A percentile compares a stretch with the other conserved stretches of the same genome.
Conservation (phyloP, 352 stramenopile species). For the Pythium aquatile region DNA sequence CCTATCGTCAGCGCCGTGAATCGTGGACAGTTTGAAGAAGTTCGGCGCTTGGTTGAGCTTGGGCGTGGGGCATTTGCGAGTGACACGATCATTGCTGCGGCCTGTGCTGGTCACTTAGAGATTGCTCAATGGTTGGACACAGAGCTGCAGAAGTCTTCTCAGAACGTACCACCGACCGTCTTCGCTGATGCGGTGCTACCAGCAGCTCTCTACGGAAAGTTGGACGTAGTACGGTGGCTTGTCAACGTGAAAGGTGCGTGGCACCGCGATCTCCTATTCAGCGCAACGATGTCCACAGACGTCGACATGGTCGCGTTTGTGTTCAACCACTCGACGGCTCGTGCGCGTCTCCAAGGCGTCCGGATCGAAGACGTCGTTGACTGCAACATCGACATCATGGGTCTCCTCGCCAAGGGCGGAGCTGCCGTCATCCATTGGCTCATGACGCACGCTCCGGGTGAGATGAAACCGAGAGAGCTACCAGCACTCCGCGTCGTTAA, state of each 20-base stretch:
- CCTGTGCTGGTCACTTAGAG: neutral
- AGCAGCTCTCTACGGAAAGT: too few species aligned
- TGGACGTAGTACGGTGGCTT: conserved; percentile 13
- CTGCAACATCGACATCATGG: neutral
- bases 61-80: too few species aligned
- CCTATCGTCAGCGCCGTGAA: conserved; percentile 2
- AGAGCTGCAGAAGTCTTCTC: too few species aligned
- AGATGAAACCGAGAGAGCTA: neutral
- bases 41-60: neutral
- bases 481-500: neutral
- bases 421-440: conserved; percentile 12
- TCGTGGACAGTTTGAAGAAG: conserved; percentile 1
- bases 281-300: conserved; percentile 4
- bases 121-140: too few species aligned
- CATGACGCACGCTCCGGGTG: neutral
- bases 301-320: conserved; percentile 9
- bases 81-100: neutral
- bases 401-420: conserved; percentile 3
- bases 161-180: too few species aligned
- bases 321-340: neutral
- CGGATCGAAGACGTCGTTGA: neutral
- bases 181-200: too few species aligned
- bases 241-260: conserved; percentile 2
- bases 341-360: neutral
- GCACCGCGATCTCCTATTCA: neutral